Conservation (phyloP, 768 basidiomycete species). For the Russula dissimulans region DNA sequence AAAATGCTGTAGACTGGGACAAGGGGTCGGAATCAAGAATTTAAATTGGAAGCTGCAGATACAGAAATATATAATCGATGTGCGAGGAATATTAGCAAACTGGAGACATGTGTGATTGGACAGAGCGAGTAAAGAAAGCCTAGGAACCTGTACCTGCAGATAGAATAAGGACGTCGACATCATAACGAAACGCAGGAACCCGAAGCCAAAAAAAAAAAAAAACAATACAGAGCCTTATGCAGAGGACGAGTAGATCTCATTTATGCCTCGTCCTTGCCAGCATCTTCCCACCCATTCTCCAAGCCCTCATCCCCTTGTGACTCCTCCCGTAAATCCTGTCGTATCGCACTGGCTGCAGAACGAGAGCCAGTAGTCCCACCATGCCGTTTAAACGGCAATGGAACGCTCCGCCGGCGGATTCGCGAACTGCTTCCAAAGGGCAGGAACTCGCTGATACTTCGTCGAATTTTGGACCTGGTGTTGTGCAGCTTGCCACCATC, state of each 20-base stretch:
- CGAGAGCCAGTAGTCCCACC: neutral
- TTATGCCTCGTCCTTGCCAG: neutral
- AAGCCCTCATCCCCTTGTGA: neutral
- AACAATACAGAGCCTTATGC: too few species aligned
- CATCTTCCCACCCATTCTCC: conserved; percentile 4
- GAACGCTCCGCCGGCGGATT: neutral
- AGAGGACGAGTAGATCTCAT: too few species aligned
- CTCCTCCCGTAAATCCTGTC: neutral
- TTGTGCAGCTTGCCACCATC: neutral
- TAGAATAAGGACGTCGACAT: neutral
- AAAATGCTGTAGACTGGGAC: neutral
- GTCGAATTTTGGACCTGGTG: conserved; percentile 4
- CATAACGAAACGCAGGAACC: neutral
- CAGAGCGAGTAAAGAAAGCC: neutral
- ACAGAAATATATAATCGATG: neutral
- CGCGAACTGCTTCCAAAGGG: conserved; percentile 3
- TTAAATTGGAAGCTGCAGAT: neutral
- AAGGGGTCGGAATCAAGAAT: neutral
- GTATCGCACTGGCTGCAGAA: neutral
- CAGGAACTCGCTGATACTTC: conserved; percentile 9
- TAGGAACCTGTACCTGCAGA: neutral
- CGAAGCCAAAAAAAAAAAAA: too few species aligned
- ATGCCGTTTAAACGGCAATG: neutral
- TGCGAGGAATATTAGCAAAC: neutral
- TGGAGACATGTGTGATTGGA: neutral